phyloP scores from a whole-genome alignment of 225 moss, liverwort and hornwort genomes.

The Pseudisothecium myosuroides region DNA sequence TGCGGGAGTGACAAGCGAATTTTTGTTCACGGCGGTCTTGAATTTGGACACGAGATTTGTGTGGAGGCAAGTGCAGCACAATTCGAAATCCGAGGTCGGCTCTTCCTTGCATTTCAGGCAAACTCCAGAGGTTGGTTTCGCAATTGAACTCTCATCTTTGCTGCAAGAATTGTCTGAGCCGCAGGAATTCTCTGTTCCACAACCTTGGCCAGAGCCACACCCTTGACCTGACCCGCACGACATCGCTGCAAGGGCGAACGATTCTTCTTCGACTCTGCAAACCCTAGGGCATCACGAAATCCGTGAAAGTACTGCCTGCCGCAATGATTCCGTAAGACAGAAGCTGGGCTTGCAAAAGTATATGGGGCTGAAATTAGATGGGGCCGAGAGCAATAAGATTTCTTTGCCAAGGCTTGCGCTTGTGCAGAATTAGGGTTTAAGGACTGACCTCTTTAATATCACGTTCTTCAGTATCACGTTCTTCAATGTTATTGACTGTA shows the following conservation, averaged over 20 bases:
- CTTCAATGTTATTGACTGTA: too few relatives aligned
- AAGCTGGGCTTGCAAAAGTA: not conserved
- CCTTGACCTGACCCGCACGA: constrained; percentile 35
- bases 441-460: too few relatives aligned
- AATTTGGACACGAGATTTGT: constrained; percentile 67
- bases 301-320: not conserved
- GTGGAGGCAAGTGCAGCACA: constrained; percentile 53
- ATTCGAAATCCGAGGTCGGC: constrained; percentile 11
- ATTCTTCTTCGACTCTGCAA: not conserved
- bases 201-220: constrained; percentile 23
- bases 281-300: not conserved
- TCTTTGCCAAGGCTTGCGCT: not conserved
- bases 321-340: not conserved
- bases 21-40: constrained; percentile 75
- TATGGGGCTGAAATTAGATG: too few relatives aligned
- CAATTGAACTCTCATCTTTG: not conserved
- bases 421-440: not conserved
- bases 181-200: constrained; percentile 15
- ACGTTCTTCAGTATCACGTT: too few relatives aligned
- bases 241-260: not conserved
- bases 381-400: not conserved
- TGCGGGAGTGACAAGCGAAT: constrained; percentile 48
- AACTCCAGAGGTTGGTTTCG: not conserved
- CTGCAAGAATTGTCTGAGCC: constrained; percentile 1
- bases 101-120: constrained; percentile 73